These are phyloP conservation scores for Naganishia sp. DNA, from an alignment of 1,284 basidiomycete species.

Conservation along the genomic window DNA sequence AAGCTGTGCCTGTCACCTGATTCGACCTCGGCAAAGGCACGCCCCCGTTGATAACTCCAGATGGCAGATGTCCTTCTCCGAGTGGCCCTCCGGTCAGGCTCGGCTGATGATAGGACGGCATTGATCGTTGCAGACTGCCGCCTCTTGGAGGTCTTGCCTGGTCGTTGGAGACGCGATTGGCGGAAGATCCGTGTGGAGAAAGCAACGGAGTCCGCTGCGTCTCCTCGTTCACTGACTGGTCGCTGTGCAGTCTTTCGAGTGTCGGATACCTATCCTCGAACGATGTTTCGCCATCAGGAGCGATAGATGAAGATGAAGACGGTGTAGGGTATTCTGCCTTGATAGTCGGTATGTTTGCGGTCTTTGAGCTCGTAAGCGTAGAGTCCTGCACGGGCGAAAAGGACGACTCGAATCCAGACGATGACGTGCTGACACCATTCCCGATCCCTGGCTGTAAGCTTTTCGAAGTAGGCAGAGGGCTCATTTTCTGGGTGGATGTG, in stretches of 20 bases:
- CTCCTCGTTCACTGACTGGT: slow-evolving; percentile 14
- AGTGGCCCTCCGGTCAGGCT: slow-evolving; percentile 31
- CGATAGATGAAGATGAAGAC: slow-evolving; percentile 32
- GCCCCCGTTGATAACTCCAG: slow-evolving; percentile 24
- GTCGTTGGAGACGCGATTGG: background rate
- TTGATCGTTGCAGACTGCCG: slow-evolving; percentile 10
- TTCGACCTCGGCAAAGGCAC: slow-evolving; percentile 47
- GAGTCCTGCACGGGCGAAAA: slow-evolving; percentile 13
- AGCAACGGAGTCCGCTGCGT: background rate
- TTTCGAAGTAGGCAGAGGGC: slow-evolving; percentile 12
- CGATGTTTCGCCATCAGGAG: slow-evolving; percentile 39
- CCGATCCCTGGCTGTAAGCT: slow-evolving; percentile 20
- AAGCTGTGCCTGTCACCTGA: slow-evolving; percentile 54
- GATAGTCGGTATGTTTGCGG: slow-evolving; percentile 17
- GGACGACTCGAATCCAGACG: slow-evolving; percentile 23
- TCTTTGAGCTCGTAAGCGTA: slow-evolving; percentile 22
- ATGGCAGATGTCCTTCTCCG: slow-evolving; percentile 20
- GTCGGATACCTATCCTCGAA: slow-evolving; percentile 53
- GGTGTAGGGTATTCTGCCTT: background rate
- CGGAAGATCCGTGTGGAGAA: background rate
- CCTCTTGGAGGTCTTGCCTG: background rate
- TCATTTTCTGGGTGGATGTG: slow-evolving; percentile 1
- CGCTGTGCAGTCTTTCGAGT: slow-evolving; percentile 42
- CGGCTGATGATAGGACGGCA: slow-evolving; percentile 28
- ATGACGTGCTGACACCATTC: slow-evolving; percentile 6